Evolutionary conservation across 1,284 basidiomycete genomes (phyloP).

Genomic region (Heterobasidion annosum): DNA sequence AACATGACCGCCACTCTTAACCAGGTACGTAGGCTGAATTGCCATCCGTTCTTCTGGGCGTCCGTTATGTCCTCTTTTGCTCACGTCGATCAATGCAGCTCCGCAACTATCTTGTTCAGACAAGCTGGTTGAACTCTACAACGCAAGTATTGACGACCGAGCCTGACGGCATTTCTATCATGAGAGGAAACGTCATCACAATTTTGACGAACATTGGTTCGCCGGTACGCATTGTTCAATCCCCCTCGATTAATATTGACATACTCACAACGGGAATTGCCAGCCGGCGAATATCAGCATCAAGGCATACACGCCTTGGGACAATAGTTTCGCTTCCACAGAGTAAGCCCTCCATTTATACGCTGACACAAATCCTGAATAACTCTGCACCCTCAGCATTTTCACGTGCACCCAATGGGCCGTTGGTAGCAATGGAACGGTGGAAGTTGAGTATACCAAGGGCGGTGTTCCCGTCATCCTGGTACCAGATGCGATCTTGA

Average conservation of each 20-base stretch:
- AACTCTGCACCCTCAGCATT: slow-evolving; percentile 27
- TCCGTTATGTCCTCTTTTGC: background rate
- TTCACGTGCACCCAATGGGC: slow-evolving; percentile 55
- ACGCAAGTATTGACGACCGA: slow-evolving; percentile 52
- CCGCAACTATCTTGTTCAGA: slow-evolving; percentile 58
- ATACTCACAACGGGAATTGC: background rate
- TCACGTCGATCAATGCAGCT: slow-evolving; percentile 26
- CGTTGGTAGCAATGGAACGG: slow-evolving; percentile 51
- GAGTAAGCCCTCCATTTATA: slow-evolving; percentile 33
- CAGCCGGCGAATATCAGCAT: slow-evolving; percentile 50
- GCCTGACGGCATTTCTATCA: slow-evolving; percentile 53
- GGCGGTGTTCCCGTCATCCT: slow-evolving; percentile 54
- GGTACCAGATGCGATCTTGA: slow-evolving; percentile 29
- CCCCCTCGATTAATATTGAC: background rate
- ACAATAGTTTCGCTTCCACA: slow-evolving; percentile 32
- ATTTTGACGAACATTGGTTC: slow-evolving; percentile 74
- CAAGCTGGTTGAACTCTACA: slow-evolving; percentile 50
- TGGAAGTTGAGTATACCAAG: slow-evolving; percentile 47
- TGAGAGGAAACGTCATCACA: slow-evolving; percentile 63
- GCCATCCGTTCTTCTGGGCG: background rate
- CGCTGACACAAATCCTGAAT: background rate
- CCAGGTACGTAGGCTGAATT: slow-evolving; percentile 24
- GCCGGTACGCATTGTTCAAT: slow-evolving; percentile 34
- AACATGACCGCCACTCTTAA: slow-evolving; percentile 59
- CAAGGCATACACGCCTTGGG: slow-evolving; percentile 45